Conservation (phyloP, 306 rosid genomes). For the Citrullus mucosospermus region DNA sequence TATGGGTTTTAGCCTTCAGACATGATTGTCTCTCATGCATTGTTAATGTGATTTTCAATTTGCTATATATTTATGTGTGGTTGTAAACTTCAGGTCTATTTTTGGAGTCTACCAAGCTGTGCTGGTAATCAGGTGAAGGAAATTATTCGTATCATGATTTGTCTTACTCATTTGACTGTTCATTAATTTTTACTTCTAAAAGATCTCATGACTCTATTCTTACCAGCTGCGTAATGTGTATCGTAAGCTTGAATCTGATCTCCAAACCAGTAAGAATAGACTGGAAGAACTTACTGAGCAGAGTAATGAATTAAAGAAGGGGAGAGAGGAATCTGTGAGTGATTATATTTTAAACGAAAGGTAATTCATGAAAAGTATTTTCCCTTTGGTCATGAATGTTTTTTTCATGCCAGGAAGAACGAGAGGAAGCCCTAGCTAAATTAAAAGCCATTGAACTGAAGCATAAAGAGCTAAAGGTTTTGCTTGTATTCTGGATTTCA, state of each 20-base stretch:
- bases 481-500: conserved; percentile 8
- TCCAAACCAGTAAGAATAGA: conserved; percentile 49
- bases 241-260: conserved; percentile 69
- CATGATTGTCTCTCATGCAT: not conserved
- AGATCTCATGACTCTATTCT: conserved; percentile 8
- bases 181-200: not conserved
- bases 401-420: conserved; percentile 42
- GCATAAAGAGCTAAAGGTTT: conserved; percentile 63
- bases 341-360: not conserved
- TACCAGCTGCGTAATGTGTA: conserved; percentile 65
- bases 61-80: not conserved
- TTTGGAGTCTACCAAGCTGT: conserved; percentile 97
- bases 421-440: conserved; percentile 66
- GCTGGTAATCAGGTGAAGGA: conserved; percentile 87
- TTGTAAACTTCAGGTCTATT: conserved; percentile 50
- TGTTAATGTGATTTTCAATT: not conserved
- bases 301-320: conserved; percentile 54
- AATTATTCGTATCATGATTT: not conserved
- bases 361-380: not conserved
- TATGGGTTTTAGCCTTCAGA: not conserved
- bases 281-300: conserved; percentile 52
- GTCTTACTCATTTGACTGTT: not conserved
- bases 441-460: conserved; percentile 57
- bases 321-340: conserved; percentile 90
- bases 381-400: conserved; percentile 2